These are phyloP conservation scores for Aaosphaeria arxii DNA, from an alignment of 2,329 filamentous ascomycete species.

Conservation along the genomic window DNA sequence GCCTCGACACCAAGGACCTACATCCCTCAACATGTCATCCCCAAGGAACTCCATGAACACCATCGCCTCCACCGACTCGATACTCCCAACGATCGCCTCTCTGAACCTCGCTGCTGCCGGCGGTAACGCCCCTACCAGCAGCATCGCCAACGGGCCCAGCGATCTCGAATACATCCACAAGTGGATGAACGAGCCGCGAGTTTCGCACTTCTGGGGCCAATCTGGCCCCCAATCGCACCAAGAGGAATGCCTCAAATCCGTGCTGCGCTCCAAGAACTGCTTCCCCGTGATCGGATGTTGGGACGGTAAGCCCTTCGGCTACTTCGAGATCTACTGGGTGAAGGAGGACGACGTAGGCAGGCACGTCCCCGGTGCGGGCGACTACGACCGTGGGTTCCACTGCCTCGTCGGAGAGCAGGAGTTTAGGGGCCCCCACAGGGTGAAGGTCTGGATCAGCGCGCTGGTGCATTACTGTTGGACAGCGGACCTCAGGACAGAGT, in stretches of 20 bases:
- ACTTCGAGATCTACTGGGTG: constrained; percentile 98
- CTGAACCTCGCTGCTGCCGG: constrained; percentile 11
- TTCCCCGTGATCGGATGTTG: constrained; percentile 92
- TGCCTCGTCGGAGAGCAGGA: constrained; percentile 89
- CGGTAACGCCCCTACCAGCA: not conserved
- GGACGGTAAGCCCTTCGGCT: constrained; percentile 93
- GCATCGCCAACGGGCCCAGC: constrained; percentile 33
- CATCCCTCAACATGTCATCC: constrained; percentile 15
- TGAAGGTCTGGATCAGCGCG: constrained; percentile 78
- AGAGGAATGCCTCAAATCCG: constrained; percentile 64
- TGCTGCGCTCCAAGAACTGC: constrained; percentile 67
- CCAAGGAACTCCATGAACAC: constrained; percentile 24
- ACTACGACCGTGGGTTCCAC: constrained; percentile 88
- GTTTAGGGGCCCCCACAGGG: constrained; percentile 73
- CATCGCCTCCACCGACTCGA: constrained; percentile 50
- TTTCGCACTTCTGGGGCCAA: constrained; percentile 81
- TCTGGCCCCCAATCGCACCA: constrained; percentile 56
- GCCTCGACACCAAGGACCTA: constrained; percentile 62
- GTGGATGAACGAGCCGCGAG: constrained; percentile 87
- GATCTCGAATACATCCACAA: constrained; percentile 70
- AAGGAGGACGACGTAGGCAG: constrained; percentile 82
- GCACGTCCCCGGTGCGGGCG: constrained; percentile 63
- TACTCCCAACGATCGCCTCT: constrained; percentile 27
- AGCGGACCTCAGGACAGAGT: constrained; percentile 76
- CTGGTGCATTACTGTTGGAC: constrained; percentile 83